These are phyloP conservation scores for Citropsis articulata DNA, from an alignment of 345 rosid genomes.

Conservation along the genomic window DNA sequence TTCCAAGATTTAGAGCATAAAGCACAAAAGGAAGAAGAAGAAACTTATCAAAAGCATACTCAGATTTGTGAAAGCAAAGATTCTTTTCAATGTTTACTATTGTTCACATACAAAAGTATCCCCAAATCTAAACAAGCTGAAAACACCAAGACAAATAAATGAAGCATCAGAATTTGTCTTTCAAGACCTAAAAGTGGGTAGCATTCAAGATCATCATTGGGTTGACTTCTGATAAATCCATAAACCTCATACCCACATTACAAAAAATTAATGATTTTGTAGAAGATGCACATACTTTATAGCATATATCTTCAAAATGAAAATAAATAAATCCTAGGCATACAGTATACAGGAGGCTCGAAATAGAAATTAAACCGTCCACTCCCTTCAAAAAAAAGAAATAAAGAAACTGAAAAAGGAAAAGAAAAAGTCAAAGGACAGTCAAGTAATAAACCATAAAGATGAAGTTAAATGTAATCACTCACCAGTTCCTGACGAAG, in stretches of 20 bases:
- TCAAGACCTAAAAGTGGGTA: neutral
- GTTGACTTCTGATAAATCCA: neutral
- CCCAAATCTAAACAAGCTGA: neutral
- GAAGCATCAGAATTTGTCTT: neutral
- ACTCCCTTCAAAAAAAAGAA: neutral
- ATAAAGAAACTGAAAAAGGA: neutral
- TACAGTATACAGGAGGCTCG: neutral
- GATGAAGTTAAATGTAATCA: neutral
- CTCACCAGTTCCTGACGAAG: slow-evolving; percentile 74
- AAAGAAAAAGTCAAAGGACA: neutral
- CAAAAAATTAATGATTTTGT: neutral
- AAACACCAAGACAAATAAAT: neutral
- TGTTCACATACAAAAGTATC: neutral
- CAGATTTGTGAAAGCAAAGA: neutral
- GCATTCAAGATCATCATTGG: neutral
- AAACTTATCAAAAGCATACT: neutral
- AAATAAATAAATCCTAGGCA: neutral
- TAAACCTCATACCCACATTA: neutral
- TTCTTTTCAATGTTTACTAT: neutral
- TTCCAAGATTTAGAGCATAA: neutral
- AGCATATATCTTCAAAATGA: neutral
- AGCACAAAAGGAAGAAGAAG: neutral
- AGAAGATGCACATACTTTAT: neutral
- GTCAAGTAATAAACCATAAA: neutral
- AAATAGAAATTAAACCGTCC: neutral